Evolutionary conservation across 306 rosid species (phyloP), one percentile per base, ranked within the genome.

Genomic region (Herpetospermum pedunculosum): DNA sequence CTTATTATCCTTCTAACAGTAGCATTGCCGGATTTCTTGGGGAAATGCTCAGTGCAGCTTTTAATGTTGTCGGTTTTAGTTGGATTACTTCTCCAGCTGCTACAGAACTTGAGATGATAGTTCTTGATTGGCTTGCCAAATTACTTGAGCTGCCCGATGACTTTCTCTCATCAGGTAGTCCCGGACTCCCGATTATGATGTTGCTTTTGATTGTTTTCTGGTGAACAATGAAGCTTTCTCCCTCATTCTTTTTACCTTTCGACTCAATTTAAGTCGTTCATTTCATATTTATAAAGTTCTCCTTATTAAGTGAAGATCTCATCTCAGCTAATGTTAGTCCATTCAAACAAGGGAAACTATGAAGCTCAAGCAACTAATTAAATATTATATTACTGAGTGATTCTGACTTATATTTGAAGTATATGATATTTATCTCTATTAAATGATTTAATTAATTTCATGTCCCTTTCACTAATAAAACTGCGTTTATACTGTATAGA

Each of bases 11-110:
- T 75, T 80, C 91, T 47, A 94, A 94, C 67, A 91, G 98, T 77
- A 91, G 98, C 85, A 81, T 89, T 29, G 98, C 98, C 23, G 98
- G 98, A 70, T 89, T 91, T 76, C 77, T 94, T 18, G 98, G 98
- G 65, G 98, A 94, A 84, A 94, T 94, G 98, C 89, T 91, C 28
- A 94, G 98, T 80, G 97, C 96, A 43, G 97, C 95, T 73, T 82
- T 94, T 49, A 94, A 84, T 83, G 85, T 91, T 75, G 91, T 91
- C 70, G 98, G 98, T 60, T 94, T 94, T 83, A 94, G 95, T 81
- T 94, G 98, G 97, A 85, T 94, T 49, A 78, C 89, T 78, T 94
- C 98, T 79, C 98, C 98, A 35, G 98, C 98, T 29, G 98, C 97
- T 35, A 94, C 98, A 72, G 98, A 94, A 79, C 98, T 94, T 18